A percentile compares a stretch with the other conserved stretches of the same genome.
Evolutionary conservation across 2,329 filamentous ascomycete genomes (phyloP).

Genomic region (Aureobasidium lini): DNA sequence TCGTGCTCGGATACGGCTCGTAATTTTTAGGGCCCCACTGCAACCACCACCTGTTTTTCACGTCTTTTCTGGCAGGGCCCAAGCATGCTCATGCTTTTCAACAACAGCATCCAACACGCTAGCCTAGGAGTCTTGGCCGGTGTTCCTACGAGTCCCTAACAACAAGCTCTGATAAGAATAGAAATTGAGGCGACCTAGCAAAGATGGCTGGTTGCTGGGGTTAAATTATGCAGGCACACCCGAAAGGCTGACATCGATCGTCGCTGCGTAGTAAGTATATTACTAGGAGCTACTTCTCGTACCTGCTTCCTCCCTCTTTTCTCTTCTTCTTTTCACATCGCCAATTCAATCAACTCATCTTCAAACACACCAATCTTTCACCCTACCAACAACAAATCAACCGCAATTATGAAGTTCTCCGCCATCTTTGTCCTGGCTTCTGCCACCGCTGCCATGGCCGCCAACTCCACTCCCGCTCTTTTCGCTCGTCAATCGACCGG

Average conservation of each 20-base stretch:
- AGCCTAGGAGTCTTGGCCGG: background rate
- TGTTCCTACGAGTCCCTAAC: background rate
- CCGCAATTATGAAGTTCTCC: constrained; percentile 5
- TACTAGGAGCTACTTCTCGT: background rate
- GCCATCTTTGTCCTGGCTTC: constrained; percentile 6
- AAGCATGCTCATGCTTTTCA: constrained; percentile 9
- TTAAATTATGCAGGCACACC: constrained; percentile 9
- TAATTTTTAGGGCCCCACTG: constrained; percentile 7
- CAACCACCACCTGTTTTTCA: background rate
- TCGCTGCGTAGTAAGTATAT: constrained; percentile 8
- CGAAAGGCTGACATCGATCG: constrained; percentile 8
- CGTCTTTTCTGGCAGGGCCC: background rate
- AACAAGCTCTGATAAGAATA: background rate
- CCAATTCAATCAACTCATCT: background rate
- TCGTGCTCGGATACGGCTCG: constrained; percentile 6
- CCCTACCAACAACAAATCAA: background rate
- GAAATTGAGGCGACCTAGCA: background rate
- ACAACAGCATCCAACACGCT: constrained; percentile 2
- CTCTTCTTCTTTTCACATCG: background rate
- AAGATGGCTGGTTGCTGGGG: constrained; percentile 10
- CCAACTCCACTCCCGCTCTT: background rate
- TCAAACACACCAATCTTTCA: background rate
- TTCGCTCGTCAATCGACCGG: background rate
- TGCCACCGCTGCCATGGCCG: constrained; percentile 3
- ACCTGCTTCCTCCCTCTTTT: background rate